Evolutionary conservation across 768 basidiomycete genomes (phyloP), one percentile per base, ranked within the genome.

Genomic region (Trichaptum fuscoviolaceum): DNA sequence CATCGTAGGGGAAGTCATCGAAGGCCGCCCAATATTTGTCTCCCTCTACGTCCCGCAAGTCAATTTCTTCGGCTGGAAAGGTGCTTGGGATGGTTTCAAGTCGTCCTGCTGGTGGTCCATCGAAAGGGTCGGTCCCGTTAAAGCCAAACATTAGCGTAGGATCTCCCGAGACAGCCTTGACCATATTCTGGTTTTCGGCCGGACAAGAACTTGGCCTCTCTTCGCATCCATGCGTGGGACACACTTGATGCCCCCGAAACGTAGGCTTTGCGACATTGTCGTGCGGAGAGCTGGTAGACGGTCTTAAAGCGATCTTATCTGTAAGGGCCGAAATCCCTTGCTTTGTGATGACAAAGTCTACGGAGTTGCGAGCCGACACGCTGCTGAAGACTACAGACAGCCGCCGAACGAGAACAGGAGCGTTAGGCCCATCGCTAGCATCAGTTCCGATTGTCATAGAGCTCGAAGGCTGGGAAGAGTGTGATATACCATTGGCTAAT

Each of bases 311-410:
- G 20, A 52, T 12, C 42, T 52, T 52, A 20, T 52, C 42, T 6
- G 42, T 4, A 52, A 52, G 42, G 42, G 67, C 58, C 30, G 67
- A 73, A 27, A 95, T 77, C 8, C 93, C 95, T 24, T 80, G 76
- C 18, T 79, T 71, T 5, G 87, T 84, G 62, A 97, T 82, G 66
- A 93, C 80, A 69, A 90, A 96, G 74, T 97, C 93, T 66, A 92
- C 74, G 15, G 87, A 88, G 20, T 77, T 78, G 0, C 89, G 83
- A 0, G 79, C 71, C 0, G 77, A 77, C 17, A 90, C 82, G 10
- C 87, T 87, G 69, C 87, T 92, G 77, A 95, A 97, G 9, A 97
- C 80, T 63, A 96, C 80, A 66, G 86, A 87, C 65, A 95, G 76
- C 57, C 89, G 84, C 52, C 95, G 85, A 64, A 96, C 80, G 25